Evolutionary conservation across 2,329 filamentous ascomycete genomes (phyloP).

Genomic region (Lecanoromycetidae sp.): DNA sequence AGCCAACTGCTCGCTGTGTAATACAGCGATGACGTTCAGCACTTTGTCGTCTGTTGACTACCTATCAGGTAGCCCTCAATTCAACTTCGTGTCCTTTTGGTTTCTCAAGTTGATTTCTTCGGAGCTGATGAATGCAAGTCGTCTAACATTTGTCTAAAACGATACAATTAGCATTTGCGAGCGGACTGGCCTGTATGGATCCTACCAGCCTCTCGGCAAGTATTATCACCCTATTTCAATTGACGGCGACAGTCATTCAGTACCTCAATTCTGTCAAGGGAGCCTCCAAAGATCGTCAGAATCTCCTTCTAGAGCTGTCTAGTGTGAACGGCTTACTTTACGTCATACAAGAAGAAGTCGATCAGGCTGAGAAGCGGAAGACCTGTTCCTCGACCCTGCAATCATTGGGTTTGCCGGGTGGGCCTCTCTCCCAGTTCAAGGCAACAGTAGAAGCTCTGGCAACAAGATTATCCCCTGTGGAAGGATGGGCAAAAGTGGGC

Average conservation of each 20-base stretch:
- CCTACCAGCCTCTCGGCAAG: conserved; percentile 13
- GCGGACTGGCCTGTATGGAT: too few relatives aligned
- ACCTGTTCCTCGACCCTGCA: not conserved
- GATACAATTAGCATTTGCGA: too few relatives aligned
- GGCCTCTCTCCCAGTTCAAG: conserved; percentile 13
- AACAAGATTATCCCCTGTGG: conserved; percentile 4
- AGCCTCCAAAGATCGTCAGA: conserved; percentile 6
- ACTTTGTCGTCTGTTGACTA: too few relatives aligned
- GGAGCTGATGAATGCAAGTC: too few relatives aligned
- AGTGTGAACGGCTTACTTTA: conserved; percentile 5
- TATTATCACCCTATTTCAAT: conserved; percentile 12
- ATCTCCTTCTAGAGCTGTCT: conserved; percentile 2
- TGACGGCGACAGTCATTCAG: conserved; percentile 1
- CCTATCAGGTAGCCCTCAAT: too few relatives aligned
- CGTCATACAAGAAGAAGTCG: not conserved
- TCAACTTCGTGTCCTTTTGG: too few relatives aligned
- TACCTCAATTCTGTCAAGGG: conserved; percentile 3
- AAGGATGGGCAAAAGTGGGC: conserved; percentile 2
- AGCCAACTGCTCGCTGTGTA: too few relatives aligned
- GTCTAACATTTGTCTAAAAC: too few relatives aligned
- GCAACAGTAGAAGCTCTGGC: conserved; percentile 10
- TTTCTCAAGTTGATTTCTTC: too few relatives aligned
- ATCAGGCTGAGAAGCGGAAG: not conserved
- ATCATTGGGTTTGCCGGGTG: conserved; percentile 7
- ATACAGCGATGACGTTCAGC: too few relatives aligned